Evolutionary conservation across 176 grass and related monocot species (phyloP), one percentile per base, ranked within the genome.

Genomic region (Carex kokanica): DNA sequence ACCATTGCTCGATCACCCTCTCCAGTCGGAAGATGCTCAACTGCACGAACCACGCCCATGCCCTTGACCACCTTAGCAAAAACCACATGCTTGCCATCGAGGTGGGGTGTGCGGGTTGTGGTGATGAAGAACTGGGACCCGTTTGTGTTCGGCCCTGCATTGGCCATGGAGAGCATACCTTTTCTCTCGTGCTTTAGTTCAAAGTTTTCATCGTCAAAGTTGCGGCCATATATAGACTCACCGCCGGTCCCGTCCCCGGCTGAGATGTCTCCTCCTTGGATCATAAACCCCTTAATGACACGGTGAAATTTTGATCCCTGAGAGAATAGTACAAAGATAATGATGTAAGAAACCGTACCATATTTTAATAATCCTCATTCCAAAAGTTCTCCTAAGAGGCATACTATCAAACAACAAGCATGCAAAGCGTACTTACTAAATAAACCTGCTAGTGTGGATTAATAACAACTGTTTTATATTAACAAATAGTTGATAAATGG

Each of bases 101-200:
- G 86, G 86, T 98, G 95, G 60, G 92, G 87, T 13, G 92, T 94
- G 60, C 92, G 73, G 74, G 88, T 98, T 43, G 95, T 98, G 74
- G 89, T 98, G 63, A 98, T 94, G 79, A 94, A 98, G 86, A 98
- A 98, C 84, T 94, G 95, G 81, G 95, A 98, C 61, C 95, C 89
- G 79, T 94, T 98, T 78, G 92, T 90, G 58, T 93, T 75, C 18
- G 87, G 85, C 58, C 95, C 95, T 83, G 87, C 40, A 91, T 93
- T 98, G 24, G 92, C 92, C 95, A 98, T 98, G 59, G 95, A 94
- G 74, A 98, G 40, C 87, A 98, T 91, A 71, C 95, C 92, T 90
- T 98, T 98, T 75, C 92, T 88, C 82, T 94, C 95, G 81, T 98
- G 95, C 81, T 91, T 98, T 74, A 93, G 29, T 77, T 87, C 49